Evolutionary conservation across 352 stramenopile species (phyloP), one percentile per base, ranked within the genome.

Genomic region (Aphanomyces euteiches): DNA sequence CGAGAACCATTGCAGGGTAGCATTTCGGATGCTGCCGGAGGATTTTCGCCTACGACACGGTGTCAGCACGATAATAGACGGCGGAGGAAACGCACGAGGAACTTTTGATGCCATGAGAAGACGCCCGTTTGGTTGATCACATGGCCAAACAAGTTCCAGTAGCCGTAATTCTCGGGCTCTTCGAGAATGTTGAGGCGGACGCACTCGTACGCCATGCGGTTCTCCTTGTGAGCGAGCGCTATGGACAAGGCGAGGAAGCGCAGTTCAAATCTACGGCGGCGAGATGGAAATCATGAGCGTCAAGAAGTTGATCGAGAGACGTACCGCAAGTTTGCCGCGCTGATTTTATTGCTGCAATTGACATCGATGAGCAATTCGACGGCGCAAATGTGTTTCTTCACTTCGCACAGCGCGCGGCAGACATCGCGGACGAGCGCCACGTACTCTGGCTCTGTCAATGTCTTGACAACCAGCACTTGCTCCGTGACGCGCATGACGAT

Each of bases 21-120:
- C 84, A 90, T 56, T 89, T 77, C 0, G 87, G 84, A 28, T 93
- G 79, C 34, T 93, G 83, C 28, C 83, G 79, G 6, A 95, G 45
- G 10, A 95, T 65, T 73, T 93, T 95, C 5, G 87, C 85, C 59
- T 67, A 67, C 57, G n/a, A n/a, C 37, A 28, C 7, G 3, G 13
- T 1, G 37, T 65, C 17, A 63, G 17, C 0, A 4, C 1, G 5
- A 19, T 13, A 45, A 7, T 3, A 40, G 10, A 41, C 37, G 1
- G 12, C 6, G 43, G 15, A 37, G 19, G 19, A 13, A n/a, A 8
- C 19, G 28, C 43, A 67, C 59, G 5, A 95, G 60, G 34, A 95
- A 95, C 61, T 95, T 95, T 43, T 95, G 87, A 38, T 95, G 87
- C 82, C 83, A 95, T 12, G 87, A 95, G 74, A 90, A 95, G 3